Base-by-base conservation (phyloP, 495 filamentous ascomycete species). In the Penicillium ochrochloron region DNA sequence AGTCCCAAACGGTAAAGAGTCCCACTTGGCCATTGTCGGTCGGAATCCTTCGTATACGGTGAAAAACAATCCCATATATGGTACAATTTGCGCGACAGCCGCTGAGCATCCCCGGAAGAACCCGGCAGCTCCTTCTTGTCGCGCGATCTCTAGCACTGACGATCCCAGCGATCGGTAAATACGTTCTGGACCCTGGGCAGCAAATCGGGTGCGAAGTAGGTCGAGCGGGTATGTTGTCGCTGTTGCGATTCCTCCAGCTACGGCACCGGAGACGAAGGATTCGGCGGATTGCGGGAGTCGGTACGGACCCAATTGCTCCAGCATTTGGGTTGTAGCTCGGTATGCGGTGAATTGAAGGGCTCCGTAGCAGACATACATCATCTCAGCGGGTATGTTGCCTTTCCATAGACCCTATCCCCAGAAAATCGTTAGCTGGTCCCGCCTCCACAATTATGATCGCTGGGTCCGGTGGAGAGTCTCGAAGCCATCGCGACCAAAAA, bases 51-150 rank as follows among this genome's bases (percentile, higher is more conserved):
- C 96, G 79, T 98, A 98, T 48, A 86, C 83, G 39, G 90, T 86
- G 79, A 99, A 99, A 79, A 99, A 98, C 5, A 96, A 73, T 3
- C 96, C 96, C 94, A 98, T 99, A 73, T 94, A 94, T 5, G 95
- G 95, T 21, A 97, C 86, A 41, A 99, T 91, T 78, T 97, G 94
- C 17, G 79, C 88, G 25, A 98, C 80, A 0, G 87, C 92, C 0
- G 95, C 92, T 0, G 84, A 84, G 29, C 95, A 80, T 0, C 95
- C 95, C 41, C 91, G 90, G 77, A 94, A 99, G 76, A 96, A 97
- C 0, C 95, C 95, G 12, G 71, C 66, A 0, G 76, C 25, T 0
- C 95, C 95, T 78, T 99, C 95, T 51, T 89, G 78, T 2, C 77
- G 80, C n/a, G 75, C 75, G 65, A 99, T 98, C 33, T 94, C 87